phyloP scores from a whole-genome alignment of 495 filamentous ascomycete genomes.

The Aspergillus ostianus region DNA sequence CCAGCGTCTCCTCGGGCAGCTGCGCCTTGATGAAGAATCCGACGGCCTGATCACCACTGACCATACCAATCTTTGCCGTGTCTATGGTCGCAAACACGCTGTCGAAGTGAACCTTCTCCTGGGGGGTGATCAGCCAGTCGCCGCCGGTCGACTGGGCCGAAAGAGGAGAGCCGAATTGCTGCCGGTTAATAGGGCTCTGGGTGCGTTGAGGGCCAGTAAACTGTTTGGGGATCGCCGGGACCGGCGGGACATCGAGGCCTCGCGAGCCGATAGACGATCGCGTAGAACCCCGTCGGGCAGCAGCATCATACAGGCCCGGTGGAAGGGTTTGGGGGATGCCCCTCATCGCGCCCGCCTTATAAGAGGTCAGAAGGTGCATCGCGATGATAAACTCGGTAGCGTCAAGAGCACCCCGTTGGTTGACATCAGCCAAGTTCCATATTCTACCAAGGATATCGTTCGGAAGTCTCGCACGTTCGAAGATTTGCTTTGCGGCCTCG shows the following conservation, averaged over 20 bases:
- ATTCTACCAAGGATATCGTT: constrained; percentile 90
- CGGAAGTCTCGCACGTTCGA: constrained; percentile 85
- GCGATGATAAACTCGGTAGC: constrained; percentile 94
- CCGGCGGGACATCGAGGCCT: constrained; percentile 42
- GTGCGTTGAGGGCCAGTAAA: constrained; percentile 68
- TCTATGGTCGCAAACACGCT: constrained; percentile 79
- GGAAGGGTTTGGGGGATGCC: constrained; percentile 80
- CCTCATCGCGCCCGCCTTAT: constrained; percentile 76
- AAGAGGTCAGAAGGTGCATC: constrained; percentile 93
- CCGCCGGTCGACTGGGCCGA: constrained; percentile 63
- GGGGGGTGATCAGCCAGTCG: constrained; percentile 78
- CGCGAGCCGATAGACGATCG: constrained; percentile 48
- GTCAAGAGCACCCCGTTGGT: constrained; percentile 86
- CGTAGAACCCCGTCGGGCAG: constrained; percentile 62
- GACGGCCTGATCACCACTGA: constrained; percentile 94
- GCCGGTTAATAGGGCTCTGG: constrained; percentile 67
- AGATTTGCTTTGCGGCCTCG: constrained; percentile 88
- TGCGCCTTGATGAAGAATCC: constrained; percentile 89
- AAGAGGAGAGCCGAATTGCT: constrained; percentile 52
- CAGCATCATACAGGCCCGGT: constrained; percentile 86
- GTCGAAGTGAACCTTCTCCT: constrained; percentile 86
- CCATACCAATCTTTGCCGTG: constrained; percentile 71
- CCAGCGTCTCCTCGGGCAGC: constrained; percentile 83
- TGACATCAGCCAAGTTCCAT: constrained; percentile 91
- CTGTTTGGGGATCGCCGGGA: constrained; percentile 67